Evolutionary conservation across 1,139 yeast genomes (phyloP), one percentile per base, ranked within the genome.

Genomic region (Tardiomyces depauwii): DNA sequence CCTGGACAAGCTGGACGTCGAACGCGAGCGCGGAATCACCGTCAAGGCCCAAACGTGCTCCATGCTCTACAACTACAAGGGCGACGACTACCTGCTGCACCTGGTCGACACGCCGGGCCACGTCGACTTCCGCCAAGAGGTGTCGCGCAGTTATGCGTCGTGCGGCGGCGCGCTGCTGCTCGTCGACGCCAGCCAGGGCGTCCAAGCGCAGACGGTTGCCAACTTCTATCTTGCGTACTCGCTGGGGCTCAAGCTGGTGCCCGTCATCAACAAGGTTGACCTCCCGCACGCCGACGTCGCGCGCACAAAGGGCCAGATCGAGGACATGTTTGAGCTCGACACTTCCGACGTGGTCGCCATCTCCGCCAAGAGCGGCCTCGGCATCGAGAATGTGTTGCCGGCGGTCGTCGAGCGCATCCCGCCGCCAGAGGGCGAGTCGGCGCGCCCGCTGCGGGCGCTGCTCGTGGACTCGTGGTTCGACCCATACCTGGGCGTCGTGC

Each of bases 401-500:
- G 77, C 83, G 9, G 80, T 91, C 27, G 76, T 91, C 38, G 82
- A 79, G 50, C 75, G 80, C 38, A 80, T 91, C 16, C 95, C 95
- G 0, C 68, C 82, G 9, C 93, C 95, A 2, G 59, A 63, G 0
- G 94, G 94, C 1, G 64, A 68, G 14, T 51, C 62, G 0, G 57
- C 61, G 1, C 66, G 64, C 2, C 94, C 95, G 0, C 70, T 89
- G 49, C 74, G 87, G 55, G 85, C 89, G 1, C 72, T 91, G 44
- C 69, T 91, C 46, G 95, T 91, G 10, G 98, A 91, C 62, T 89
- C 96, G 2, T 91, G 98, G 98, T 93, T 88, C 61, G 97, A 91
- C 61, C 75, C 87, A 2, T 91, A 87, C 56, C 76, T 86, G 5
- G 98, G 98, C 1, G 97, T 91, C n/a, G 88, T 91, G 2, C 73